Evolutionary conservation across 257 asterid species (phyloP), one percentile per base, ranked within the genome.

Genomic region (Solanum peruvianum): DNA sequence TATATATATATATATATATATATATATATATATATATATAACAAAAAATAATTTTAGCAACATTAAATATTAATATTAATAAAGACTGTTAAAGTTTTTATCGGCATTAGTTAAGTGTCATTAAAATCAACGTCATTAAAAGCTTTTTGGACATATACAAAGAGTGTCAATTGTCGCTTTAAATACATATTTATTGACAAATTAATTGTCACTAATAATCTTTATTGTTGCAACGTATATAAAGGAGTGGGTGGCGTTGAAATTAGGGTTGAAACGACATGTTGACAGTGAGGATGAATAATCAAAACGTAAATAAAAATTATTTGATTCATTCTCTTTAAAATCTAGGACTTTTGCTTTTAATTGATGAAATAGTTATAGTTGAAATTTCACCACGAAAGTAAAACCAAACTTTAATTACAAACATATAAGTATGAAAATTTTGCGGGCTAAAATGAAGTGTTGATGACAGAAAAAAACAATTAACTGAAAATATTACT

Each of bases 111-210:
- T 37, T 37, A 37, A 5, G 39, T 37, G 39, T 5, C 1, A 37
- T 6, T 37, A 37, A 6, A 37, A 37, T 1, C 7, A 37, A 37
- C 1, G 39, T 37, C 7, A 7, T 7, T 37, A 37, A 37, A 35
- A 0, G 1, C 1, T 37, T 37, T 35, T 5, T 0, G 0, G 0
- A 37, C 39, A 37, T 37, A 6, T 37, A 37, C 39, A 6, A 37
- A 37, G 1, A 37, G 2, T 37, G 7, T 37, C 39, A 37, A 5
- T 37, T 37, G 2, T 0, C 1, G 0, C 39, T 37, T 1, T 1
- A 37, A 37, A 37, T 37, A 37, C 1, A 37, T 37, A 37, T 37
- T 1, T 1, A 37, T 1, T 6, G 7, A 1, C 7, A 37, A 37
- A 37, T 37, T 37, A 37, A 37, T 37, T 5, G 2, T 0, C 0